Evolutionary conservation across 176 grass and related monocot species (phyloP), one percentile per base, ranked within the genome.

Genomic region (Cymbopogon citratus): DNA sequence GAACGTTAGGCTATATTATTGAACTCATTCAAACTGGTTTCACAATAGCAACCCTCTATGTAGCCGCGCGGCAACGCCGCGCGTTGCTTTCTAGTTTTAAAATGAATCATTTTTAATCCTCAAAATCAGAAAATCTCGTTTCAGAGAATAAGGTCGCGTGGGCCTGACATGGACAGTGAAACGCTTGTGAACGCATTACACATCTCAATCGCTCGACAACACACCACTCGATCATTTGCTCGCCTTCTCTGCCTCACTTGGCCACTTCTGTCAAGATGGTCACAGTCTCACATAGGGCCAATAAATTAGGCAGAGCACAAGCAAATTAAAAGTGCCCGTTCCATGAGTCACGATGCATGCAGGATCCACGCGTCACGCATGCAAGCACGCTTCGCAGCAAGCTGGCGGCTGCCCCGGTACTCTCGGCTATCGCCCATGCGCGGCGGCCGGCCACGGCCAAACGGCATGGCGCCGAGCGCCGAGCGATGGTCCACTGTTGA

Each of bases 361-460:
- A 43, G 33, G 6, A 5, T 38, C 44, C 84, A 80, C 84, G 69
- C 84, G 84, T 25, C 84, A 45, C 25, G 69, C 84, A 86, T 86
- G 77, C 84, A 85, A 40, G 59, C 59, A 18, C 76, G 1, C 29
- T 33, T 12, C 3, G 24, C 29, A 25, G 54, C 5, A 3, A 2
- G 59, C 56, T 16, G 56, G 35, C 57, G 73, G 27, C 45, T 33
- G 45, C 45, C 26, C 18, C 45, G 14, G 43, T 15, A 11, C 15
- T 12, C 72, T 19, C 71, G 46, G 9, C 15, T 8, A n/a, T 71
- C 13, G 51, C 3, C 44, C 41, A 26, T 24, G 41, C 76, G 57
- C 41, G 31, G 31, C 75, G 27, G 57, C 54, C 75, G 38, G 27
- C 36, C 49, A 57, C 83, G 56, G 11, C 29, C 66, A 78, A 85